phyloP scores from a whole-genome alignment of 257 asterid genomes.

The Jasminum sambac region DNA sequence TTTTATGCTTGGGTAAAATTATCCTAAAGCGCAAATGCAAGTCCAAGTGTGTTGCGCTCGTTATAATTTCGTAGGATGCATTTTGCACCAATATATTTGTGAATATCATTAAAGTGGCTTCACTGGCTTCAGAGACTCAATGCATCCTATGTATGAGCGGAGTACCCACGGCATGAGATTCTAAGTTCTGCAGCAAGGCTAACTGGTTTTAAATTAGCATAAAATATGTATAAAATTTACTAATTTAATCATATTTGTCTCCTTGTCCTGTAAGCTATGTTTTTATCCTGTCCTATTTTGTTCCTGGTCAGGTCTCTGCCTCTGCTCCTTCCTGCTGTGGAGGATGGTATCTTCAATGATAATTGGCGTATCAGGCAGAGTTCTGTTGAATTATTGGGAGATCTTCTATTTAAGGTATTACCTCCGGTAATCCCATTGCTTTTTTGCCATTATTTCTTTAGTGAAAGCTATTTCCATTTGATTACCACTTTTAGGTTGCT shows the following conservation, averaged over 20 bases:
- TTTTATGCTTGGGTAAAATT: not conserved
- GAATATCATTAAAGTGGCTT: not conserved
- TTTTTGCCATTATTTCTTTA: conserved; percentile 16
- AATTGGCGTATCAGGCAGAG: conserved; percentile 99
- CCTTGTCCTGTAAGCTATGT: conserved; percentile 5
- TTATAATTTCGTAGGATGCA: not conserved
- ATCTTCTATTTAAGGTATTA: conserved; percentile 88
- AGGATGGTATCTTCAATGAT: conserved; percentile 98
- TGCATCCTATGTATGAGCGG: not conserved
- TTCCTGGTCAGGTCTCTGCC: conserved; percentile 73
- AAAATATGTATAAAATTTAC: not conserved
- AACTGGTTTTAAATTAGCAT: not conserved
- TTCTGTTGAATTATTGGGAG: conserved; percentile 96
- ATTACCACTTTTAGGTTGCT: conserved; percentile 68
- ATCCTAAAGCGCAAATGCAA: not conserved
- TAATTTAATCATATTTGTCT: not conserved
- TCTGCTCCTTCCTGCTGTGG: conserved; percentile 96
- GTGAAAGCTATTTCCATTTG: conserved; percentile 17
- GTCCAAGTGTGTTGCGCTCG: not conserved
- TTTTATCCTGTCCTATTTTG: conserved; percentile 1
- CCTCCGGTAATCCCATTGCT: conserved; percentile 1
- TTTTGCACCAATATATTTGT: not conserved
- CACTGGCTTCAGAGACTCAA: not conserved
- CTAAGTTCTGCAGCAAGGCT: not conserved
- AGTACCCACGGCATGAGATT: not conserved